Evolutionary conservation across 2,329 filamentous ascomycete species (phyloP).

Genomic region (Coniochaeta hoffmannii): DNA sequence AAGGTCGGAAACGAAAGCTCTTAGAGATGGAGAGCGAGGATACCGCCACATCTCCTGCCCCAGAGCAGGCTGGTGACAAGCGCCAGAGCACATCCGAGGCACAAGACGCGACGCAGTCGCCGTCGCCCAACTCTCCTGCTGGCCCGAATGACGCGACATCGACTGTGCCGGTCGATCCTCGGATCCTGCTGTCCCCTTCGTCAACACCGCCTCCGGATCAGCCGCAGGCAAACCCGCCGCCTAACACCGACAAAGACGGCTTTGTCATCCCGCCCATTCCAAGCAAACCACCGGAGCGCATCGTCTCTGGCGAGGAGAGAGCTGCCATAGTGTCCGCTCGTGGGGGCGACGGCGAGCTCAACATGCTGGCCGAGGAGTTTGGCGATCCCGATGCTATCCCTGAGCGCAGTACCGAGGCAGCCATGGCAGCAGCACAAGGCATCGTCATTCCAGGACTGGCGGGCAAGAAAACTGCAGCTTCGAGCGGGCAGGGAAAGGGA

Average conservation of each 20-base stretch:
- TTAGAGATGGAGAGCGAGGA: slow-evolving; percentile 37
- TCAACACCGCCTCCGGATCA: slow-evolving; percentile 21
- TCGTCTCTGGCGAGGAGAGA: background rate
- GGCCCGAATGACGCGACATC: slow-evolving; percentile 5
- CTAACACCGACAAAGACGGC: slow-evolving; percentile 52
- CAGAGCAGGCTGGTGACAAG: slow-evolving; percentile 13
- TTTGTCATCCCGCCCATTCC: slow-evolving; percentile 56
- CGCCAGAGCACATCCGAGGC: slow-evolving; percentile 13
- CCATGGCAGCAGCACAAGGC: slow-evolving; percentile 18
- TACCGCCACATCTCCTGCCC: slow-evolving; percentile 25
- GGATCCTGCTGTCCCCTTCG: background rate
- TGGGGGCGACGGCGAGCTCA: slow-evolving; percentile 13
- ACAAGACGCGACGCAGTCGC: background rate
- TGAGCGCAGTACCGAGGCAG: slow-evolving; percentile 19
- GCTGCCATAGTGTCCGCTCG: background rate
- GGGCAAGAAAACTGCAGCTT: slow-evolving; percentile 2
- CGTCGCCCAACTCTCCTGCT: slow-evolving; percentile 5
- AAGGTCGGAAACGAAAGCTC: slow-evolving; percentile 38
- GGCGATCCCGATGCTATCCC: slow-evolving; percentile 23
- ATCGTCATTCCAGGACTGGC: slow-evolving; percentile 14
- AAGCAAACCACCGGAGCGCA: slow-evolving; percentile 14
- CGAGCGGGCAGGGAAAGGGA: slow-evolving; percentile 8
- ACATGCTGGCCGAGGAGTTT: slow-evolving; percentile 33
- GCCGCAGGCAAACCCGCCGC: slow-evolving; percentile 32
- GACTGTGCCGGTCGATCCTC: background rate